Base-by-base conservation (phyloP, 176 grass and related monocot genomes). In the Miscanthus lutarioriparius region DNA sequence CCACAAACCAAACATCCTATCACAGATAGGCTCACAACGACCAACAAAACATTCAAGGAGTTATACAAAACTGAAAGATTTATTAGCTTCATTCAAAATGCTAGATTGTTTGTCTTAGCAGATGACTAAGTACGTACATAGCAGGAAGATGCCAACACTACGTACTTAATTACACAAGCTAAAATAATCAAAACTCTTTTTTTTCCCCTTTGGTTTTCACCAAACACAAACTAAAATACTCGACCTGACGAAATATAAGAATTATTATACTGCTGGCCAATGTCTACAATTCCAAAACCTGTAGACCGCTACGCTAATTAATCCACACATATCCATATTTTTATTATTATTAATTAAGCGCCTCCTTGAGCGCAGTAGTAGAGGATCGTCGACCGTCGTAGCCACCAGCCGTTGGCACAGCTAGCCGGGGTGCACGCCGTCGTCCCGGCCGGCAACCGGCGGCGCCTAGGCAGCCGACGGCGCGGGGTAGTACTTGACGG, bases 391-490 rank as follows among this genome's bases (percentile, higher is more conserved):
- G 44, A 44, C 4, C 43, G 33, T 35, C 33, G 43, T 11, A 44
- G 43, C 43, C 43, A 44, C 43, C 43, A 44, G 5, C 36, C 36
- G 33, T 35, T 35, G 33, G 33, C 33, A 35, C 33, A 35, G 33
- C 33, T 4, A 35, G 33, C 33, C 33, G 33, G 33, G 33, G 33
- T 35, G 28, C 28, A 38, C 37, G 37, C 4, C 37, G 37, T 38
- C 37, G 37, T 38, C 37, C 39, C 39, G 8, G 39, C 8, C 16
- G 15, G 4, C 15, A 48, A 54, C 49, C 49, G 51, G 49, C 49
- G 49, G 5, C 17, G 49, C 17, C 58, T 83, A 97, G 0, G 94
- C 94, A 5, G 92, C 95, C 1, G 92, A 94, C 0, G 95, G 88
- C 40, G 95, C 90, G 1, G 72, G 78, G 49, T 72, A 64, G 81